phyloP scores from a whole-genome alignment of 116 monocot species.

The Dioscorea cayenensis region DNA sequence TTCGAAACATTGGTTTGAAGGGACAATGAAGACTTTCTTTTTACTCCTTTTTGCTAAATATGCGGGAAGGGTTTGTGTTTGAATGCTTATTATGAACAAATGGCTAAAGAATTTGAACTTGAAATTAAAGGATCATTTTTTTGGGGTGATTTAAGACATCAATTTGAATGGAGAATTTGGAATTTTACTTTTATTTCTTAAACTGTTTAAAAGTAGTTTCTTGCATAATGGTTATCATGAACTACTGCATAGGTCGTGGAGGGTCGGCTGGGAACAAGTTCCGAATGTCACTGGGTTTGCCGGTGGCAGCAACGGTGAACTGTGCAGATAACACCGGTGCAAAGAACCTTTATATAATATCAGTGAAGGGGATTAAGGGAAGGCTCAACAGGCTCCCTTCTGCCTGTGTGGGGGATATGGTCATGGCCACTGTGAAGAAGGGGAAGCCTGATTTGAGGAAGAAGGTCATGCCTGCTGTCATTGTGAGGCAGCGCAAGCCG shows the following conservation, averaged over 20 bases:
- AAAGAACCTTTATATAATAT: constrained; percentile 11
- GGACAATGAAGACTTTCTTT: background rate
- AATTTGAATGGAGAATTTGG: background rate
- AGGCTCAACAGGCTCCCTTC: constrained; percentile 9
- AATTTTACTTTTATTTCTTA: background rate
- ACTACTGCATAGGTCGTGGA: background rate
- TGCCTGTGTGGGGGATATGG: constrained; percentile 11
- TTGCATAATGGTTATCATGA: background rate
- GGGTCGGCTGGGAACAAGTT: constrained; percentile 7
- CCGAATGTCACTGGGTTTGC: constrained; percentile 10
- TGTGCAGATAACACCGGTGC: constrained; percentile 12
- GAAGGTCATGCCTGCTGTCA: constrained; percentile 12
- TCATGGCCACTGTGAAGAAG: constrained; percentile 12
- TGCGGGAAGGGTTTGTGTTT: too few species aligned
- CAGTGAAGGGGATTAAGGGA: constrained; percentile 12
- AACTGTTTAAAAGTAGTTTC: too few species aligned
- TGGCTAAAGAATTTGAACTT: too few species aligned
- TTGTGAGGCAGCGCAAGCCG: constrained; percentile 7
- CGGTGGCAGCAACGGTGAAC: constrained; percentile 12
- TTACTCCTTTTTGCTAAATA: too few species aligned
- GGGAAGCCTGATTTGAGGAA: constrained; percentile 11
- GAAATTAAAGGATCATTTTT: background rate
- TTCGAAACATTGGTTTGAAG: background rate
- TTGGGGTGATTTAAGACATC: background rate
- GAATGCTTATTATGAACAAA: too few species aligned